Evolutionary conservation across 805 yeast species (phyloP).

Genomic region (Ogataea saltuana): DNA sequence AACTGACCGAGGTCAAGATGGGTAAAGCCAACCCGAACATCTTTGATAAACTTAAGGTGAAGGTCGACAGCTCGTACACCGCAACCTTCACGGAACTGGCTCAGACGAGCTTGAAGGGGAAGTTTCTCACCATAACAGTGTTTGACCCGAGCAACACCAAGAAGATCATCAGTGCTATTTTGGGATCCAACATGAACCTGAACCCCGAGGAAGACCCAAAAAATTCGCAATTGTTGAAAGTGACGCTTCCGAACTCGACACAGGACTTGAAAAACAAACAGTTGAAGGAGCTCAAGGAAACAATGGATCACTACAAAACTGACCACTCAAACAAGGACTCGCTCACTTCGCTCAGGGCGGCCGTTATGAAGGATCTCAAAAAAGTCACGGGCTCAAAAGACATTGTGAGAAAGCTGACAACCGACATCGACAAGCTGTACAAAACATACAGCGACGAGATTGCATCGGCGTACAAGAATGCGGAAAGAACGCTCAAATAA

Average conservation of each 20-base stretch:
- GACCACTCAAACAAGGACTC: slow-evolving; percentile 47
- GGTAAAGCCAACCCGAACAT: slow-evolving; percentile 70
- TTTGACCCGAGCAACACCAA: slow-evolving; percentile 80
- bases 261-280: slow-evolving; percentile 59
- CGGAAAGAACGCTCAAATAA: slow-evolving; percentile 43
- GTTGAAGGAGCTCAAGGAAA: slow-evolving; percentile 62
- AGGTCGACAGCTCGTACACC: slow-evolving; percentile 46
- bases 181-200: slow-evolving; percentile 68
- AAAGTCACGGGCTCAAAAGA: slow-evolving; percentile 50
- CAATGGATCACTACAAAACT: slow-evolving; percentile 62
- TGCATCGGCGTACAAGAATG: slow-evolving; percentile 52
- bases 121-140: slow-evolving; percentile 73
- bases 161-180: slow-evolving; percentile 66
- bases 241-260: slow-evolving; percentile 74
- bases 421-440: slow-evolving; percentile 67
- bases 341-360: slow-evolving; percentile 57
- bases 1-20: slow-evolving; percentile 60
- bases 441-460: slow-evolving; percentile 64
- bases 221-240: slow-evolving; percentile 70
- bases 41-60: slow-evolving; percentile 60
- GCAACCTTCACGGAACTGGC: slow-evolving; percentile 63
- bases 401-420: slow-evolving; percentile 51
- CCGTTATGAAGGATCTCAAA: slow-evolving; percentile 56
- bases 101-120: slow-evolving; percentile 68
- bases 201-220: slow-evolving; percentile 77